These are phyloP conservation scores for Coemansia sp. DNA, from an alignment of 192 early-diverging fungal genomes.

Conservation along the genomic window DNA sequence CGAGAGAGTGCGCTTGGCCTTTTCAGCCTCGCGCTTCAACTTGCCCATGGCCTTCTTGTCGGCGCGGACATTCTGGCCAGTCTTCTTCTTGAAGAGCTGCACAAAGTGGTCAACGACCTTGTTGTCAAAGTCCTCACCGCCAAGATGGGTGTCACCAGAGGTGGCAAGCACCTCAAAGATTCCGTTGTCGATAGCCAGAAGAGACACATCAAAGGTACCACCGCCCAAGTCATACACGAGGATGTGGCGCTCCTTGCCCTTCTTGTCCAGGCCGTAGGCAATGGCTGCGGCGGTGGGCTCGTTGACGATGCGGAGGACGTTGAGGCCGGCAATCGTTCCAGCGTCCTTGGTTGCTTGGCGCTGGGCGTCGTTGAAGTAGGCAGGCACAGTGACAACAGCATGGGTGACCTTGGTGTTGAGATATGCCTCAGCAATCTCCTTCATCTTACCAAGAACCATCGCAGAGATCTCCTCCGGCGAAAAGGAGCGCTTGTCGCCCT, in stretches of 20 bases:
- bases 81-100: constrained; percentile 91
- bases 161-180: constrained; percentile 96
- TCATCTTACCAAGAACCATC: constrained; percentile 95
- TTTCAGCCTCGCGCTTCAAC: constrained; percentile 94
- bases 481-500: constrained; percentile 85
- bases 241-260: constrained; percentile 84
- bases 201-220: constrained; percentile 98
- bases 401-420: constrained; percentile 83
- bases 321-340: constrained; percentile 81
- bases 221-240: constrained; percentile 97
- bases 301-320: constrained; percentile 86
- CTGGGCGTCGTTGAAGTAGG: constrained; percentile 96
- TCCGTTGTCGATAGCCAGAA: constrained; percentile 92
- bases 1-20: constrained; percentile 96
- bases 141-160: constrained; percentile 95
- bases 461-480: constrained; percentile 96
- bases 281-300: constrained; percentile 93
- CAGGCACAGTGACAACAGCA: constrained; percentile 97
- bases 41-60: constrained; percentile 92
- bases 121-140: constrained; percentile 99
- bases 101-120: constrained; percentile 91
- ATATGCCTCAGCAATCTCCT: constrained; percentile 89
- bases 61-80: constrained; percentile 73
- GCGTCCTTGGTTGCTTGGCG: constrained; percentile 94
- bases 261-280: constrained; percentile 96